phyloP scores from a whole-genome alignment of 148 eudicot genomes.

The Silene uniflora region DNA sequence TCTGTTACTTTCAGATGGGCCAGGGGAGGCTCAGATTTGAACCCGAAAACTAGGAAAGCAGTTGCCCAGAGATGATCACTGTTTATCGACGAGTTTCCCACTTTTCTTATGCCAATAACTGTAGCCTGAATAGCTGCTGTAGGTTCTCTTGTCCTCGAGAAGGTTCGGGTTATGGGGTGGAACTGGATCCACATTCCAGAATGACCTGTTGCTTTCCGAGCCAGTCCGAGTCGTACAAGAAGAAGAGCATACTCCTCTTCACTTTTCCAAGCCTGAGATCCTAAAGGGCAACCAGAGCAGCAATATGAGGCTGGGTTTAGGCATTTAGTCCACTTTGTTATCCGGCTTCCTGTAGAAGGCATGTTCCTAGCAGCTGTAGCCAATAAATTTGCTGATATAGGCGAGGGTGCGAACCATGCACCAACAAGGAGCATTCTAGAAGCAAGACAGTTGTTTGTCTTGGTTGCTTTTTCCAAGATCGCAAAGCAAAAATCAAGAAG shows the following conservation, averaged over 20 bases:
- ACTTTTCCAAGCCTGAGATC: slow-evolving; percentile 47
- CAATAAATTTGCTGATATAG: slow-evolving; percentile 55
- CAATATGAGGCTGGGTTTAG: slow-evolving; percentile 39
- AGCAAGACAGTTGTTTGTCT: slow-evolving; percentile 46
- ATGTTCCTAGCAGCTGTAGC: slow-evolving; percentile 67
- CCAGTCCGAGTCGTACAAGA: slow-evolving; percentile 65
- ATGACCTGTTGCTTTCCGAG: slow-evolving; percentile 45
- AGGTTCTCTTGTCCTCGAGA: slow-evolving; percentile 43
- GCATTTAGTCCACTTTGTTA: slow-evolving; percentile 63
- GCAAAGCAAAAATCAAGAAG: slow-evolving; percentile 52
- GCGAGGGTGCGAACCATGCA: slow-evolving; percentile 82
- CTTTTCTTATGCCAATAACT: slow-evolving; percentile 55
- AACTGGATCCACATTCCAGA: slow-evolving; percentile 65
- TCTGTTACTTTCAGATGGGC: slow-evolving; percentile 66
- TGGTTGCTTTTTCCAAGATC: slow-evolving; percentile 53
- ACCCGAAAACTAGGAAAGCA: slow-evolving; percentile 79
- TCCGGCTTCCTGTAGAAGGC: slow-evolving; percentile 32
- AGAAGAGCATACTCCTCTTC: slow-evolving; percentile 75
- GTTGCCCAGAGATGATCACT: slow-evolving; percentile 85
- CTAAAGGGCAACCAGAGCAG: slow-evolving; percentile 41
- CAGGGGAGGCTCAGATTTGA: slow-evolving; percentile 71
- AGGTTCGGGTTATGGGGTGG: slow-evolving; percentile 59
- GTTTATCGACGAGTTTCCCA: slow-evolving; percentile 44
- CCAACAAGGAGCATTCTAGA: slow-evolving; percentile 71
- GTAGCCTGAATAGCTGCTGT: slow-evolving; percentile 47